Conservation (phyloP, 2,329 filamentous ascomycete species). For the Pochonia chlamydosporia region DNA sequence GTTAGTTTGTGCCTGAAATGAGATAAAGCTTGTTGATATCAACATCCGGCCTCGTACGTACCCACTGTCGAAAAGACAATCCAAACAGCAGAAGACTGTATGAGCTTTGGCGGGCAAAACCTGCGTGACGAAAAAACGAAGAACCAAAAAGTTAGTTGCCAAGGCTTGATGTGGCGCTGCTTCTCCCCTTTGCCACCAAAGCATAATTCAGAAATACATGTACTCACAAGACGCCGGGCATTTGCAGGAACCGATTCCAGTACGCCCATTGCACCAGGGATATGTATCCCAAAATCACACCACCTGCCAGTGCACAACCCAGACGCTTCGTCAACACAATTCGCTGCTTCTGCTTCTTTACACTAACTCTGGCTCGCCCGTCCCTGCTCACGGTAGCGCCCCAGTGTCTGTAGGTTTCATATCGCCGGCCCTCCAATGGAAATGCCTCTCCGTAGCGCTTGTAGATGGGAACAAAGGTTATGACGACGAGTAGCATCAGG, state of each 20-base stretch:
- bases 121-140: too few species aligned
- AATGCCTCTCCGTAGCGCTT: slow-evolving; percentile 18
- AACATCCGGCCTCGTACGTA: too few species aligned
- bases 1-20: too few species aligned
- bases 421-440: slow-evolving; percentile 16
- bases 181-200: too few species aligned
- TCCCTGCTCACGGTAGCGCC: slow-evolving; percentile 11
- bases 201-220: background rate
- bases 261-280: slow-evolving; percentile 12
- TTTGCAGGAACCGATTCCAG: slow-evolving; percentile 14
- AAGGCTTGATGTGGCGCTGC: too few species aligned
- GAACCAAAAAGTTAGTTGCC: too few species aligned
- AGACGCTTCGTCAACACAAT: slow-evolving; percentile 6
- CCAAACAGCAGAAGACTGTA: background rate
- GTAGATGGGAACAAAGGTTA: slow-evolving; percentile 15
- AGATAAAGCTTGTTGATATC: too few species aligned
- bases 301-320: slow-evolving; percentile 8
- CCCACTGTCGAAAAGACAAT: background rate
- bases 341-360: slow-evolving; percentile 8
- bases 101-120: slow-evolving; percentile 8
- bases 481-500: slow-evolving; percentile 13
- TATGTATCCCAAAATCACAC: slow-evolving; percentile 12
- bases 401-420: slow-evolving; percentile 15
- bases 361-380: slow-evolving; percentile 11
- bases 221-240: slow-evolving; percentile 10